Base-by-base conservation (phyloP, 805 yeast species). In the Candida khao-thaluensis region DNA sequence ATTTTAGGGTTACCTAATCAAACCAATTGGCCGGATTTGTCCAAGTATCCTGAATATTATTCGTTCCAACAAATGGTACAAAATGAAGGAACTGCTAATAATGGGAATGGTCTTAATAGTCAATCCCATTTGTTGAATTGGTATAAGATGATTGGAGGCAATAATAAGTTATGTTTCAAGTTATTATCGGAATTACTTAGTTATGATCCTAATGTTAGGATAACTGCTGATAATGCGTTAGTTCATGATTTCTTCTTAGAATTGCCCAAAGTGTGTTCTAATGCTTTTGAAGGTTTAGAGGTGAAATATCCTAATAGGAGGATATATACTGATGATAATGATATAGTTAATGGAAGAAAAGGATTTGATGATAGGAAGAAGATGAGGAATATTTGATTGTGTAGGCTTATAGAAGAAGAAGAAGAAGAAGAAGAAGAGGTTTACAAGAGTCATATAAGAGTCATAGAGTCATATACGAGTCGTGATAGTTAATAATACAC, bases 1-100 rank as follows among this genome's bases (percentile, higher is more conserved):
- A 82, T 93, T n/a, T 62, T 93, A 45, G 99, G 99, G 0, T 79
- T 95, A 0, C 99, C 99, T 0, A 77, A 76, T 3, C 55, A 69
- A 4, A 76, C 80, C n/a, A 72, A 68, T 34, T 93, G 99, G 98
- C 84, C 93, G 0, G 70, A 82, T 16, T 60, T 93, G 26, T 69
- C 72, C 29, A 80, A 79, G 46, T 90, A 88, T 54, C 98, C 99
- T 0, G 99, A 93, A 54, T 93, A 74, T 57, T 47, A 49, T 16
- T 56, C 67, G 12, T 66, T 68, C 43, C 66, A 62, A 40, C 71
- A 88, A 40, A 74, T 80, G 38, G 51, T 62, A 16, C 34, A 23
- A 16, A 23, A 24, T n/a, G 26, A 17, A 17, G 30, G 17, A 4
- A 3, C 29, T 10, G 8, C n/a, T 5, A 30, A 37, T 23, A 18